Base-by-base conservation (phyloP, 768 basidiomycete genomes). In the Hygrocybe punicea region DNA sequence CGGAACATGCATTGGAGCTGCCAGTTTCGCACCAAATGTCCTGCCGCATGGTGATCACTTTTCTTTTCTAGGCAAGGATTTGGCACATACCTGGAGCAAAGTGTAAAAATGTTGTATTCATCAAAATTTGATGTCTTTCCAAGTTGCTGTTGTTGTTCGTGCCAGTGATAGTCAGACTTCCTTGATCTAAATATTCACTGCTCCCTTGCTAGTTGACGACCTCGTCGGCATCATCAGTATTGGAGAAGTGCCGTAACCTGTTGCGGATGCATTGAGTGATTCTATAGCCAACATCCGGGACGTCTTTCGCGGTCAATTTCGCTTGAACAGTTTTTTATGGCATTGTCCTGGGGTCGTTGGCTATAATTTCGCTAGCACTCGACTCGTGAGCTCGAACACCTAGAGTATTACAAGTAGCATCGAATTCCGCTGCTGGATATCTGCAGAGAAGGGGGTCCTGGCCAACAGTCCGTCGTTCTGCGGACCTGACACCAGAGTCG, bases 51-150 rank as follows among this genome's bases (percentile, higher is more conserved):
- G 61, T 97, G 80, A 57, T 60, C 61, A 62, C 55, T 58, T 34
- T 47, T 35, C 53, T 53, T 36, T 58, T 29, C 40, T 59, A 59
- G 46, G 55, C 58, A 59, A 60, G 52, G 13, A 21, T 14, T 25
- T 46, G 35, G 9, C 61, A 66, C 71, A 57, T 65, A 84, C 96
- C 86, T 99, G 93, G 50, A 98, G 69, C 52, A 96, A 75, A 50
- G 90, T 90, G 74, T 98, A 99, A 69, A 93, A 91, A 19, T n/a
- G 92, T 89, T 47, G 91, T 93, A 73, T 98, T 97, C 57, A 84
- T 84, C 72, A 96, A 98, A 72, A 98, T 91, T 8, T 87, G 80
- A 53, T 71, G 81, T 46, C 78, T 76, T 53, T 73, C 78, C 51
- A 62, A 53, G 56, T 75, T 74, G n/a, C 72, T 68, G 24, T 61